phyloP scores from a whole-genome alignment of 202 grass and related monocot genomes.

The Cymbopogon flexuosus region DNA sequence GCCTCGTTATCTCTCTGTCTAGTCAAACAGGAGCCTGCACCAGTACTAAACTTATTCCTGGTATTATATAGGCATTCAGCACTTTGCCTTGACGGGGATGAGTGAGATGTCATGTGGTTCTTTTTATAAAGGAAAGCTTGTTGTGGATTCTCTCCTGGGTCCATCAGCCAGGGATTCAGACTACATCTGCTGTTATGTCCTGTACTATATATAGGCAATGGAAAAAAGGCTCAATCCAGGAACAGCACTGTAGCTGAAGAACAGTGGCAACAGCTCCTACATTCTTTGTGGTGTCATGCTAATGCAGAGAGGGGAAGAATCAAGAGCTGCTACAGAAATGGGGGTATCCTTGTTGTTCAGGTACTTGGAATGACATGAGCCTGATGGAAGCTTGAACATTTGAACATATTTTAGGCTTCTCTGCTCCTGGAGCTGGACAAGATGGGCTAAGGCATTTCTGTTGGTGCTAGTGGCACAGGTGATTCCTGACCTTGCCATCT shows the following conservation, averaged over 20 bases:
- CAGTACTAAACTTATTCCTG: slow-evolving; percentile 25
- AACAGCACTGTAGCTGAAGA: slow-evolving; percentile 18
- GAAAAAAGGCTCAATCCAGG: not conserved
- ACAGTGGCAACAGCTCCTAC: slow-evolving; percentile 3
- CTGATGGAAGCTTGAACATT: slow-evolving; percentile 31
- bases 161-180: slow-evolving; percentile 37
- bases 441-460: slow-evolving; percentile 11
- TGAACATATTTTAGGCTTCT: not conserved
- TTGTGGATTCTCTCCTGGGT: slow-evolving; percentile 46
- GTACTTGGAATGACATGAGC: slow-evolving; percentile 23
- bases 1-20: slow-evolving; percentile 31
- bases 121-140: slow-evolving; percentile 61
- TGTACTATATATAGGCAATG: slow-evolving; percentile 40
- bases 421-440: slow-evolving; percentile 23
- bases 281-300: slow-evolving; percentile 13
- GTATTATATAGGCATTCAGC: slow-evolving; percentile 24
- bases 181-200: slow-evolving; percentile 4
- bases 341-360: not conserved
- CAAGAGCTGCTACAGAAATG: not conserved
- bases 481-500: slow-evolving; percentile 11
- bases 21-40: slow-evolving; percentile 49
- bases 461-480: not conserved
- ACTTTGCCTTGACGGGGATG: slow-evolving; percentile 46
- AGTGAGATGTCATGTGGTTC: slow-evolving; percentile 45
- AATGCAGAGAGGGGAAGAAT: slow-evolving; percentile 16